Evolutionary conservation across 441 rosid genomes (phyloP).

Genomic region (Pelargonium fulgidum): DNA sequence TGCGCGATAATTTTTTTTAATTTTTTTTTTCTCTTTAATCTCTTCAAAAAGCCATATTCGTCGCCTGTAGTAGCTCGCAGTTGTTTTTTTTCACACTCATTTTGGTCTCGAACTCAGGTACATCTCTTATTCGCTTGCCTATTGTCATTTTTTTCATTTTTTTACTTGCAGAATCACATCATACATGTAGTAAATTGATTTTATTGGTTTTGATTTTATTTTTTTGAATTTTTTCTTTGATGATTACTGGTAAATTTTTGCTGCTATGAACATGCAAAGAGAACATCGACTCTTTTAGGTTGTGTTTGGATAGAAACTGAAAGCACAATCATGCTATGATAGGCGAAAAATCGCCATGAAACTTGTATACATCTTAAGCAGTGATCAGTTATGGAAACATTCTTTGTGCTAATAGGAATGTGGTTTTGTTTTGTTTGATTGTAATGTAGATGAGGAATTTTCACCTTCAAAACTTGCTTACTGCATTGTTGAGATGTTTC

Average conservation of each 20-base stretch:
- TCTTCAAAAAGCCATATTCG: neutral
- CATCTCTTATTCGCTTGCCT: neutral
- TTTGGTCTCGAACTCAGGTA: constrained; percentile 8
- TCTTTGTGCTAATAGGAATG: neutral
- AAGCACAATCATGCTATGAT: neutral
- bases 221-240: neutral
- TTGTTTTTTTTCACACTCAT: neutral
- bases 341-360: no score
- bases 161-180: neutral
- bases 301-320: neutral
- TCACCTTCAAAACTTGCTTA: no score
- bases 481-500: no score
- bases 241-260: neutral
- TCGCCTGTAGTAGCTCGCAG: neutral
- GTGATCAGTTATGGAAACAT: no score
- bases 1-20: neutral
- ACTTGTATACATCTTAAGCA: no score
- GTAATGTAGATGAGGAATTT: no score
- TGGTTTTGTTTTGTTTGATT: neutral
- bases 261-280: neutral
- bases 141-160: neutral
- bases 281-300: neutral
- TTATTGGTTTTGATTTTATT: neutral
- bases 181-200: neutral
- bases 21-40: neutral